Evolutionary conservation across 2,329 filamentous ascomycete species (phyloP).

Genomic region (Neonectria sp.): DNA sequence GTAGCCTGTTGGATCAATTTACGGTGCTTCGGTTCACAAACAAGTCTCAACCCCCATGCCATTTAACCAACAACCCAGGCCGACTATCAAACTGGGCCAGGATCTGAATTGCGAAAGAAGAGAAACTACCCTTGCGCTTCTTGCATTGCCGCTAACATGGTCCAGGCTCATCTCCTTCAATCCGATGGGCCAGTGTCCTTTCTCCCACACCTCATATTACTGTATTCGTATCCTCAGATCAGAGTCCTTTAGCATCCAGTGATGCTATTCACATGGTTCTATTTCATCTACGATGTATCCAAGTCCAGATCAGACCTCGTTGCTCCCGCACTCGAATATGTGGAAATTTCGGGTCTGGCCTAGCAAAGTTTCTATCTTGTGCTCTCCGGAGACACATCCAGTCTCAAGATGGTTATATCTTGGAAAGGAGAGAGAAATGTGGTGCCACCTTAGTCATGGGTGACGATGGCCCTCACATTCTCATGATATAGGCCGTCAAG

Average conservation of each 20-base stretch:
- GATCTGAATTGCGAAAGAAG: not conserved
- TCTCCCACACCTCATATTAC: not conserved
- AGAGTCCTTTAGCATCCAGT: not conserved
- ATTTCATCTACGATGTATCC: not conserved
- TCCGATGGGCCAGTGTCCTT: not conserved
- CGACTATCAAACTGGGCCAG: not conserved
- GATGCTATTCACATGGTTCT: not conserved
- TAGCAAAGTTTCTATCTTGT: not conserved
- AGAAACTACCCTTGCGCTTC: not conserved
- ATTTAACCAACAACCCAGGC: not conserved
- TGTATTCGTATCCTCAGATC: not conserved
- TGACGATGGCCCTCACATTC: not conserved
- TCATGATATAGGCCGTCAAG: not conserved
- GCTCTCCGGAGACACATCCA: not conserved
- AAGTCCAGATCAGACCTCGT: not conserved
- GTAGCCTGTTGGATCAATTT: not conserved
- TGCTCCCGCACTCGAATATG: not conserved
- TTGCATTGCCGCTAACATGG: not conserved
- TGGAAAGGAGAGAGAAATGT: not conserved
- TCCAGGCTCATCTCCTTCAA: not conserved
- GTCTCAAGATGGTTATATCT: not conserved
- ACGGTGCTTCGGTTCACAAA: slow-evolving; percentile 1
- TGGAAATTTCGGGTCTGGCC: not conserved
- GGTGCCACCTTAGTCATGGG: not conserved
- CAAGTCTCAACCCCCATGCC: not conserved